Evolutionary conservation across 352 stramenopile genomes (phyloP).

Genomic region (Phytophthora idaei): DNA sequence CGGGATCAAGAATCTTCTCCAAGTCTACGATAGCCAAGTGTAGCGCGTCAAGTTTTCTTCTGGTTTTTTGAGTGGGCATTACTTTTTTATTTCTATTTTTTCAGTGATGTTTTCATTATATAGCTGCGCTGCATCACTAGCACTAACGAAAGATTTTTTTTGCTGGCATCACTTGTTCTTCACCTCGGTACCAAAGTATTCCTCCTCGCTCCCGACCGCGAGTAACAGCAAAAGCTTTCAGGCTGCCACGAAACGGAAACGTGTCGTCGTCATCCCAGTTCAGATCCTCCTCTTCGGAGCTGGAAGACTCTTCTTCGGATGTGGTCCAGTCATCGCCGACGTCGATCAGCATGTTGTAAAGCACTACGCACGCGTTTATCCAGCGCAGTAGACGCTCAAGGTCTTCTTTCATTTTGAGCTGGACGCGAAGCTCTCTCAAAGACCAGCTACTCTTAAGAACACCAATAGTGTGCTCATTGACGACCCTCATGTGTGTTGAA

Average conservation of each 20-base stretch:
- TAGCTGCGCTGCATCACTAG: too few species aligned
- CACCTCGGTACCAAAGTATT: background rate
- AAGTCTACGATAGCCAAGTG: background rate
- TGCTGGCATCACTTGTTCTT: background rate
- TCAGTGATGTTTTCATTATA: too few species aligned
- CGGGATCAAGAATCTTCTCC: background rate
- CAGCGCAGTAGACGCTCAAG: background rate
- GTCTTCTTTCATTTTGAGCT: slow-evolving; percentile 1
- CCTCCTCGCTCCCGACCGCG: background rate
- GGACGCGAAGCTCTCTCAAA: background rate
- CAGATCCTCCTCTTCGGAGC: background rate
- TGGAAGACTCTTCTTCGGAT: background rate
- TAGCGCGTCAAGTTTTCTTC: background rate
- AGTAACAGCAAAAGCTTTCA: background rate
- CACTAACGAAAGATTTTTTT: too few species aligned
- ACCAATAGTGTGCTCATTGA: slow-evolving; percentile 7
- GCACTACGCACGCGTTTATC: too few species aligned
- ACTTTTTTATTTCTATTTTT: too few species aligned
- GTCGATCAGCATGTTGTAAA: background rate
- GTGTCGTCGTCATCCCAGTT: background rate
- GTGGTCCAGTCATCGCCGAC: background rate
- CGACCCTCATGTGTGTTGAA: slow-evolving; percentile 4
- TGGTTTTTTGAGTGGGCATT: too few species aligned
- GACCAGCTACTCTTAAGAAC: slow-evolving; percentile 5
- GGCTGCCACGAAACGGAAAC: background rate